These are phyloP conservation scores for Actinomortierella ambigua DNA, from an alignment of 371 early-diverging fungal genomes.

Conservation along the genomic window DNA sequence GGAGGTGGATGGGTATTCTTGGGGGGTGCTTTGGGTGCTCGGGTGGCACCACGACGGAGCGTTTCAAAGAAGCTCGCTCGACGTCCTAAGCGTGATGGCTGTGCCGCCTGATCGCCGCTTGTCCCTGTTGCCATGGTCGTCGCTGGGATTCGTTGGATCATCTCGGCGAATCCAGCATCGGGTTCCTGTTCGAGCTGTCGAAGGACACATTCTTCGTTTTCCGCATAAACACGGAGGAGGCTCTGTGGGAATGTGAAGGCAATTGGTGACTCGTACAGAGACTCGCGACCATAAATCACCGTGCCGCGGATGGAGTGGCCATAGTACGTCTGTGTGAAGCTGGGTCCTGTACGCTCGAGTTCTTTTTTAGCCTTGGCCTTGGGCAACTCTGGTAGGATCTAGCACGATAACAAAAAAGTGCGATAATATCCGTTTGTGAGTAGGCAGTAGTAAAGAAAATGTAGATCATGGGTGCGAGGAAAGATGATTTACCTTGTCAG, in stretches of 20 bases:
- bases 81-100: no score
- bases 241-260: conserved; percentile 34
- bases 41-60: conserved; percentile 13
- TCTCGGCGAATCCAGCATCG: conserved; percentile 22
- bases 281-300: conserved; percentile 30
- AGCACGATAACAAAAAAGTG: neutral
- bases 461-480: no score
- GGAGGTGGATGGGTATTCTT: no score
- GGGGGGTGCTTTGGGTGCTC: no score
- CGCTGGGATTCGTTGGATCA: conserved; percentile 31
- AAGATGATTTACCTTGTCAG: conserved; percentile 23
- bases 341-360: conserved; percentile 15
- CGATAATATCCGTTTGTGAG: no score
- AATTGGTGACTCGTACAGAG: conserved; percentile 36
- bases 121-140: no score
- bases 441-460: no score
- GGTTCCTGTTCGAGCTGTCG: conserved; percentile 36
- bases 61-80: conserved; percentile 37
- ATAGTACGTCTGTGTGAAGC: conserved; percentile 39
- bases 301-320: conserved; percentile 36
- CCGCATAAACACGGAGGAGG: conserved; percentile 28
- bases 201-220: conserved; percentile 31
- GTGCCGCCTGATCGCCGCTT: no score
- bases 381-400: conserved; percentile 22
- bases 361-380: conserved; percentile 17